phyloP scores from a whole-genome alignment of 805 yeast species.

The Cyberlindnera americana region DNA sequence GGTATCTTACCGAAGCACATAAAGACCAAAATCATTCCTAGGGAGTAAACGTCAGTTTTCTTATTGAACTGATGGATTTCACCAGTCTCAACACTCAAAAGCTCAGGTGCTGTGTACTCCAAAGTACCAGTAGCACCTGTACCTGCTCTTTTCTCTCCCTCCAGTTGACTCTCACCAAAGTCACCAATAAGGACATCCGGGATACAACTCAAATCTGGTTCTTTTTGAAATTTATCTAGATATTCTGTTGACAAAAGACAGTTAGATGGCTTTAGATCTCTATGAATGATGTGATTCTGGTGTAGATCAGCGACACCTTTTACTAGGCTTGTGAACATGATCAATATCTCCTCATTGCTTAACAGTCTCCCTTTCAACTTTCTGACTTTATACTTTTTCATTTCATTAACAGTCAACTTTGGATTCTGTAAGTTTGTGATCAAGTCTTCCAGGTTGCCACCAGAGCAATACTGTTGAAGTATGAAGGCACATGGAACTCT shows the following conservation, averaged over 20 bases:
- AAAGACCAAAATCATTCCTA: constrained; percentile 80
- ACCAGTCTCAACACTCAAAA: constrained; percentile 12
- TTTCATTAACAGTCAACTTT: constrained; percentile 33
- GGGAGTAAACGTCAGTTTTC: constrained; percentile 74
- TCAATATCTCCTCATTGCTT: constrained; percentile 57
- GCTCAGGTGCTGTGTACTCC: constrained; percentile 85
- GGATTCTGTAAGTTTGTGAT: constrained; percentile 38
- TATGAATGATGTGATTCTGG: constrained; percentile 70
- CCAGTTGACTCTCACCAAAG: constrained; percentile 83
- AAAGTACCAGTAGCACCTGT: constrained; percentile 87
- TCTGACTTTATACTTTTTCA: constrained; percentile 34
- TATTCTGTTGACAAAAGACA: constrained; percentile 50
- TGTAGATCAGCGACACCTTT: constrained; percentile 74
- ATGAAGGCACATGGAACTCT: constrained; percentile 71
- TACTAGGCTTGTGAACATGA: constrained; percentile 63
- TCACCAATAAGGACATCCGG: constrained; percentile 83
- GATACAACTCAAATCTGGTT: constrained; percentile 27
- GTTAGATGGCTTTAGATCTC: constrained; percentile 88
- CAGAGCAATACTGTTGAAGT: constrained; percentile 82
- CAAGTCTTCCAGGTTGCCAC: constrained; percentile 80
- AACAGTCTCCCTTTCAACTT: constrained; percentile 34
- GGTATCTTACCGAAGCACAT: constrained; percentile 73
- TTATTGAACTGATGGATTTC: constrained; percentile 49
- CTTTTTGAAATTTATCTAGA: constrained; percentile 13
- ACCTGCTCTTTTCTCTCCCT: constrained; percentile 59